Base-by-base conservation (phyloP, 2,329 filamentous ascomycete genomes). In the Elsinoe ampelina region DNA sequence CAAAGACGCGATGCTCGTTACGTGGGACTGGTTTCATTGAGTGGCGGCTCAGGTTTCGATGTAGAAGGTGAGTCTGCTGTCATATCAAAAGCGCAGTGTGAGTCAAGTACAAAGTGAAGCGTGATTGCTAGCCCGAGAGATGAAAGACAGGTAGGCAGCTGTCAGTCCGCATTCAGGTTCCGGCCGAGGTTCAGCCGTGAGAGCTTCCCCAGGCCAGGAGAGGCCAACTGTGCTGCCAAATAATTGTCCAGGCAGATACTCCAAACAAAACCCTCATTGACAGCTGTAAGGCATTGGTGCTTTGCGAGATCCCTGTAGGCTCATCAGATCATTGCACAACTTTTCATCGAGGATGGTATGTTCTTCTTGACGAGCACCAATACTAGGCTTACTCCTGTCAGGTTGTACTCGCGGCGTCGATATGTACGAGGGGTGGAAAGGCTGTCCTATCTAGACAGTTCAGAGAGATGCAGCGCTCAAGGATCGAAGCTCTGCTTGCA, bases 361-460 rank as follows among this genome's bases (percentile, higher is more conserved):
- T 30, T 52, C 51, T 38, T 6, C 26, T 26, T 34, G 17, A 38
- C 13, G 22, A 12, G n/a, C 5, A 11, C 60, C 66, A 62, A 51
- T 36, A 47, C 19, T n/a, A 38, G 22, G 47, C 58, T 62, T 43
- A 59, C 41, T 43, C n/a, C 43, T 26, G 61, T 32, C 65, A 96
- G 93, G 93, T 98, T 73, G 89, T 98, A 73, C 89, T 98, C 72
- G 93, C 92, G 74, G 93, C 93, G 68, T 97, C 93, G 68, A 96
- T 98, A 79, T 97, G 92, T 77, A 98, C 95, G 72, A 85, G 93
- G 66, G 93, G 93, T 72, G 93, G 93, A 72, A 98, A 98, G 80
- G 89, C 92, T 74, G 91, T 98, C 69, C 86, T 98, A 73, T 97
- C 93, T 63, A 86, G 95, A 68, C 90, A 96, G 76, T 98, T 98